Evolutionary conservation across 1,139 yeast species (phyloP), one percentile per base, ranked within the genome.

Genomic region (Blastobotrys apis): DNA sequence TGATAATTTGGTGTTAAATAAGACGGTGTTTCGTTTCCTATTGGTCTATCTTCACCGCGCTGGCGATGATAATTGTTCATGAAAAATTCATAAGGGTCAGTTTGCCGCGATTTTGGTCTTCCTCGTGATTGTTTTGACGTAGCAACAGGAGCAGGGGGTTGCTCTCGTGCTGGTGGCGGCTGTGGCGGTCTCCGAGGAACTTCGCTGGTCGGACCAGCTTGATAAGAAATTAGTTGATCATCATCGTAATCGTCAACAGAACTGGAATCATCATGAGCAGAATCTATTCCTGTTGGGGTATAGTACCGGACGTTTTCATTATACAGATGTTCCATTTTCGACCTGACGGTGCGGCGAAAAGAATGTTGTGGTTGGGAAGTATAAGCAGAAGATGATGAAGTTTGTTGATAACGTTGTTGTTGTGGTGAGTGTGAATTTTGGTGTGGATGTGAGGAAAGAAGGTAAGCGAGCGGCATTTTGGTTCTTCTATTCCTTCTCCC

Each of bases 51-150:
- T n/a, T n/a, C n/a, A n/a, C n/a, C n/a, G n/a, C n/a, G n/a, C n/a
- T n/a, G n/a, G n/a, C n/a, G n/a, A n/a, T n/a, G n/a, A 22, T 25
- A 39, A n/a, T 33, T 33, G 20, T 25, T 39, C 43, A 39, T 39
- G 12, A 25, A 39, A 20, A 33, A 39, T 17, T 39, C 43, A 20
- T 39, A 39, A 12, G 43, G 43, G 20, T 39, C 38, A 3, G 33
- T 20, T 13, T 4, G 15, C 15, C 38, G 17, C 13, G 33, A 5
- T 20, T 39, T 39, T 4, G 37, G 33, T 12, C 32, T 12, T 6
- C 36, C 41, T 13, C 41, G 17, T 5, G 8, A 5, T 12, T 29
- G 32, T 12, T 6, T 5, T 6, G 32, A 29, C n/a, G 16, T 6
- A 6, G 13, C 32, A 5, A 15, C 16, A 5, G 6, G 13, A 29